A percentile compares a stretch with the other conserved stretches of the same genome.
phyloP scores from a whole-genome alignment of 2,329 filamentous ascomycete species.

The Diaporthe amygdali region DNA sequence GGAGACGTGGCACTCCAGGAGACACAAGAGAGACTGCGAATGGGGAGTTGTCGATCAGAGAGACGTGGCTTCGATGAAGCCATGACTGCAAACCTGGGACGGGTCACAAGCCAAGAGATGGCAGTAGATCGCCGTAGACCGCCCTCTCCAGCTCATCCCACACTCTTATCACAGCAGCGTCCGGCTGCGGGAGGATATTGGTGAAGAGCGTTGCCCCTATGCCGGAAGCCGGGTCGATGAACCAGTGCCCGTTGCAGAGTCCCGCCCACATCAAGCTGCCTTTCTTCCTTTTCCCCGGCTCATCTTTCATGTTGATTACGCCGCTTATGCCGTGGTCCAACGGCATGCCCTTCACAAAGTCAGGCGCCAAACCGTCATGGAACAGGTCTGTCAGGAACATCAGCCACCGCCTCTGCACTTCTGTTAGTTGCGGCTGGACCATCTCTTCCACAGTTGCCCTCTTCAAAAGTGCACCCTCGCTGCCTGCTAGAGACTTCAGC shows the following conservation, averaged over 20 bases:
- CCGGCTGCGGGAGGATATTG: slow-evolving; percentile 44
- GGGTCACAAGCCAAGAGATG: background rate
- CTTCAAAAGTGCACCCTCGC: slow-evolving; percentile 35
- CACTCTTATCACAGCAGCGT: slow-evolving; percentile 39
- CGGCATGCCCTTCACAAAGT: slow-evolving; percentile 39
- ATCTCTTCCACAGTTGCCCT: slow-evolving; percentile 39
- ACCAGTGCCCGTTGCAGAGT: slow-evolving; percentile 46
- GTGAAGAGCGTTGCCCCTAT: slow-evolving; percentile 46
- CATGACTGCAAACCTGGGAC: background rate
- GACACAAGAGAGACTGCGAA: background rate
- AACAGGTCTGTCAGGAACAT: slow-evolving; percentile 23
- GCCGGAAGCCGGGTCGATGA: slow-evolving; percentile 39
- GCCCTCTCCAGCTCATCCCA: slow-evolving; percentile 46
- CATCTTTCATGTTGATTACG: slow-evolving; percentile 44
- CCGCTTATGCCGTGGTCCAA: slow-evolving; percentile 46
- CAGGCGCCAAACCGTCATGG: slow-evolving; percentile 39
- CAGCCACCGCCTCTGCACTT: slow-evolving; percentile 32
- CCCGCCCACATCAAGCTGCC: slow-evolving; percentile 52
- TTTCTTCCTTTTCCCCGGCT: slow-evolving; percentile 44
- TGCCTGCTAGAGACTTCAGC: slow-evolving; percentile 29
- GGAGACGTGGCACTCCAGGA: background rate
- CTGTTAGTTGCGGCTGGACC: slow-evolving; percentile 47
- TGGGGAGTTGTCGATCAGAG: no score
- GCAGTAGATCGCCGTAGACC: slow-evolving; percentile 39
- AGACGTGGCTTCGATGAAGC: background rate